These are phyloP conservation scores for Agaricus sinodeliciosus DNA, from an alignment of 768 basidiomycete species.

Conservation along the genomic window DNA sequence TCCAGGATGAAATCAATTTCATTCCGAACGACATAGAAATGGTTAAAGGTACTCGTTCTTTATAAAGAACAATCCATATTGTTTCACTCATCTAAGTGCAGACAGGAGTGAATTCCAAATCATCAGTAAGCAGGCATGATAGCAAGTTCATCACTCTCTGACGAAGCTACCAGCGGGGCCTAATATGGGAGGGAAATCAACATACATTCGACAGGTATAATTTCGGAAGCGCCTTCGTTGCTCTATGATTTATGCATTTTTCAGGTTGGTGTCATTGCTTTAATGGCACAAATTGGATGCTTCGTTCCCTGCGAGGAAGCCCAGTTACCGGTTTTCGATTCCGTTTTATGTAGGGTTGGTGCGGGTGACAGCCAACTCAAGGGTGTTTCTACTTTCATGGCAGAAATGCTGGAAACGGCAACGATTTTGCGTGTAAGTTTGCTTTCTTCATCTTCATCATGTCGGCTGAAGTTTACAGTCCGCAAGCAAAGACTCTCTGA, in stretches of 20 bases:
- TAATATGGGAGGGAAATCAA: conserved; percentile 99
- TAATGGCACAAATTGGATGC: conserved; percentile 94
- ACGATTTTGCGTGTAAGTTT: conserved; percentile 76
- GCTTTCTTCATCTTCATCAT: neutral
- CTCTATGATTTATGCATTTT: neutral
- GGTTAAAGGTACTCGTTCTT: conserved; percentile 56
- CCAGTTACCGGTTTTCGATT: conserved; percentile 88
- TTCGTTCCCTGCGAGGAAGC: conserved; percentile 93
- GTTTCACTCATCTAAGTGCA: conserved; percentile 18
- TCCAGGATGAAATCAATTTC: conserved; percentile 92
- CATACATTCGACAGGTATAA: conserved; percentile 83
- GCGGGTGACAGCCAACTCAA: conserved; percentile 97
- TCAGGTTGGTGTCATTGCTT: conserved; percentile 84
- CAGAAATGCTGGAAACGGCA: conserved; percentile 98
- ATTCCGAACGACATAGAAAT: conserved; percentile 96
- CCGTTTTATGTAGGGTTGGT: conserved; percentile 90
- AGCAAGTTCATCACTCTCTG: neutral
- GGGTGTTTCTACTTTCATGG: conserved; percentile 99
- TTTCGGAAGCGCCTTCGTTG: neutral
- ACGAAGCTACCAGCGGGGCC: conserved; percentile 63
- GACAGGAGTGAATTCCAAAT: conserved; percentile 91
- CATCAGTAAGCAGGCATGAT: conserved; percentile 53
- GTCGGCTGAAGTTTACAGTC: conserved; percentile 41
- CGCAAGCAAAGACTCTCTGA: conserved; percentile 85
- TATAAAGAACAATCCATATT: neutral